phyloP scores from a whole-genome alignment of 1,139 yeast genomes.

The Yamadazyma aaseri region DNA sequence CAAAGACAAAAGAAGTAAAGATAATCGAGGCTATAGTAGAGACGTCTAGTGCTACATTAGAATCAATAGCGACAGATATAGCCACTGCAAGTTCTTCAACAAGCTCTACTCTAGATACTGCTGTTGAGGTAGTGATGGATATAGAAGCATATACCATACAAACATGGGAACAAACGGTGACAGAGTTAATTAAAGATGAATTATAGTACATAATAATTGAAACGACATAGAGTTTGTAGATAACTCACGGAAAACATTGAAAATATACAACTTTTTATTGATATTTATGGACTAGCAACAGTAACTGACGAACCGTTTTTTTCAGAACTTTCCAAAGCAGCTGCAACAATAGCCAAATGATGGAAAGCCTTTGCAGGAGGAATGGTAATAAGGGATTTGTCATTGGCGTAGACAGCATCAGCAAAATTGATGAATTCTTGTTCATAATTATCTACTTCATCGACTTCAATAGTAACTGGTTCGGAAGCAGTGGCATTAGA shows the following conservation, averaged over 20 bases:
- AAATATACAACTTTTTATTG: not conserved
- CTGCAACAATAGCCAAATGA: slow-evolving; percentile 86
- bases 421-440: slow-evolving; percentile 75
- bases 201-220: no score
- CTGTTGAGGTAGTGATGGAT: not conserved
- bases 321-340: slow-evolving; percentile 70
- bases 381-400: slow-evolving; percentile 56
- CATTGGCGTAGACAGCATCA: slow-evolving; percentile 63
- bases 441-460: slow-evolving; percentile 51
- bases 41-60: not conserved
- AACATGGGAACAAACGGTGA: slow-evolving; percentile 4
- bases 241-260: not conserved
- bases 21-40: slow-evolving; percentile 4
- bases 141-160: not conserved
- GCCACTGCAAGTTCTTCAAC: not conserved
- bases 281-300: slow-evolving; percentile 31
- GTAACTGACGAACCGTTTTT: slow-evolving; percentile 56
- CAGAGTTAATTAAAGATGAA: slow-evolving; percentile 11
- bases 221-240: no score
- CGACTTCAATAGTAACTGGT: slow-evolving; percentile 49
- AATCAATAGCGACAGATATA: not conserved
- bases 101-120: not conserved
- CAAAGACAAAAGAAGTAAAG: slow-evolving; percentile 6
- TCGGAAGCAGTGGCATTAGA: slow-evolving; percentile 43
- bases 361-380: slow-evolving; percentile 82